Conservation (phyloP, 2,329 filamentous ascomycete genomes). For the Fusarium graminum region DNA sequence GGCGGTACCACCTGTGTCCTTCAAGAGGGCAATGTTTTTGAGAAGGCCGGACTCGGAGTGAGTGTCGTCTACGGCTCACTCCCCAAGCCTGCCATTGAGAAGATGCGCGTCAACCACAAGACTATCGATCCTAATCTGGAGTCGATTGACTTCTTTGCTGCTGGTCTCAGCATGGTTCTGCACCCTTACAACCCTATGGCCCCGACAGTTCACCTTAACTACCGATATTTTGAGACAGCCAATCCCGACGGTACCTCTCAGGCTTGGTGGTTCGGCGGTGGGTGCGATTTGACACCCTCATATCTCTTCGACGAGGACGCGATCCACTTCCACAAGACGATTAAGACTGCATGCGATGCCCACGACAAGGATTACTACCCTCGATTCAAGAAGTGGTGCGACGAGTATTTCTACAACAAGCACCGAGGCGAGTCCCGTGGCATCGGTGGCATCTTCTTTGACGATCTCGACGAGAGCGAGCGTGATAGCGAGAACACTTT, state of each 20-base stretch:
- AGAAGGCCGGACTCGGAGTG: slow-evolving; percentile 96
- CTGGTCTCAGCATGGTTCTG: slow-evolving; percentile 90
- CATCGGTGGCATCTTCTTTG: slow-evolving; percentile 97
- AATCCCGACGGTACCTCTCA: slow-evolving; percentile 84
- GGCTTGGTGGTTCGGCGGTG: slow-evolving; percentile 98
- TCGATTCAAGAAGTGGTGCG: slow-evolving; percentile 97
- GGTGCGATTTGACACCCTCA: slow-evolving; percentile 90
- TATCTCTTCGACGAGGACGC: slow-evolving; percentile 98
- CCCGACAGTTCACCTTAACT: slow-evolving; percentile 97
- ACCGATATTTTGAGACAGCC: slow-evolving; percentile 97
- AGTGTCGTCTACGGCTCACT: slow-evolving; percentile 94
- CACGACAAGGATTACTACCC: slow-evolving; percentile 94
- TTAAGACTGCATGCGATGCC: slow-evolving; percentile 93
- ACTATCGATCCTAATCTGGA: slow-evolving; percentile 83
- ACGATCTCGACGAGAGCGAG: slow-evolving; percentile 90
- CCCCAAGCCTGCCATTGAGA: slow-evolving; percentile 86
- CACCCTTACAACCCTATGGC: slow-evolving; percentile 97
- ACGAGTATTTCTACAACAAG: slow-evolving; percentile 95
- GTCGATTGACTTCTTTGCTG: slow-evolving; percentile 93
- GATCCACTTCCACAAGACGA: slow-evolving; percentile 93
- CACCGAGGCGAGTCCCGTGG: slow-evolving; percentile 90
- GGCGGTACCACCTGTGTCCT: slow-evolving; percentile 95
- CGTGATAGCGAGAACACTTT: slow-evolving; percentile 92
- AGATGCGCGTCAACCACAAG: slow-evolving; percentile 96
- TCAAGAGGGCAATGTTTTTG: slow-evolving; percentile 96